These are phyloP conservation scores for Aureobasidium pullulans DNA, from an alignment of 2,329 filamentous ascomycete species.

Conservation along the genomic window DNA sequence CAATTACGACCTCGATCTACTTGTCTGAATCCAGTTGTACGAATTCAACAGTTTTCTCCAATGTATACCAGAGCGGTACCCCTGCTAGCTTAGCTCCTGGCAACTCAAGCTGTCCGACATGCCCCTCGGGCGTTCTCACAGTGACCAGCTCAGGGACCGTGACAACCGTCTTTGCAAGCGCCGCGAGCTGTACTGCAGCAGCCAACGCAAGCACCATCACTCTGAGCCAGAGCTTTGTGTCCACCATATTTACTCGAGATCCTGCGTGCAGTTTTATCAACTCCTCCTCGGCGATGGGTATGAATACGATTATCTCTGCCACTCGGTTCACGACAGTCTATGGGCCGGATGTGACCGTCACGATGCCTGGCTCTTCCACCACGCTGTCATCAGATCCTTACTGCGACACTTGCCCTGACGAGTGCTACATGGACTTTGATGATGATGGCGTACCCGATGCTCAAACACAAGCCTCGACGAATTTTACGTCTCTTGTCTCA, in stretches of 20 bases:
- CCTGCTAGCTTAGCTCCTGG: neutral
- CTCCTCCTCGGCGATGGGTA: neutral
- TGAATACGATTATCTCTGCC: neutral
- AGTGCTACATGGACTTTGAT: constrained; percentile 3
- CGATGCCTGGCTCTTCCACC: neutral
- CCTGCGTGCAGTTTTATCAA: neutral
- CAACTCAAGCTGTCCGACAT: neutral
- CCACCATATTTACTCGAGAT: neutral
- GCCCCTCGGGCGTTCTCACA: neutral
- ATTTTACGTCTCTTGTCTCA: neutral
- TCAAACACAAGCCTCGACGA: neutral
- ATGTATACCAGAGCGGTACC: neutral
- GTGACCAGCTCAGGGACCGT: neutral
- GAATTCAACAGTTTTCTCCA: neutral
- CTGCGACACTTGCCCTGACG: neutral
- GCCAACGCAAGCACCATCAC: neutral
- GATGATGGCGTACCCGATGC: neutral
- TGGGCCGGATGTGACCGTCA: constrained; percentile 1
- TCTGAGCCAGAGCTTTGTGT: neutral
- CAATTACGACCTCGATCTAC: neutral
- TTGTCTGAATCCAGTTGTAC: neutral
- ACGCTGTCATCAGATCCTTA: neutral
- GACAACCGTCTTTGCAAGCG: neutral
- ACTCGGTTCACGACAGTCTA: constrained; percentile 5
- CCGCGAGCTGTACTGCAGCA: neutral